Base-by-base conservation (phyloP, 2,329 filamentous ascomycete genomes). In the Tolypocladium cylindrosporum region DNA sequence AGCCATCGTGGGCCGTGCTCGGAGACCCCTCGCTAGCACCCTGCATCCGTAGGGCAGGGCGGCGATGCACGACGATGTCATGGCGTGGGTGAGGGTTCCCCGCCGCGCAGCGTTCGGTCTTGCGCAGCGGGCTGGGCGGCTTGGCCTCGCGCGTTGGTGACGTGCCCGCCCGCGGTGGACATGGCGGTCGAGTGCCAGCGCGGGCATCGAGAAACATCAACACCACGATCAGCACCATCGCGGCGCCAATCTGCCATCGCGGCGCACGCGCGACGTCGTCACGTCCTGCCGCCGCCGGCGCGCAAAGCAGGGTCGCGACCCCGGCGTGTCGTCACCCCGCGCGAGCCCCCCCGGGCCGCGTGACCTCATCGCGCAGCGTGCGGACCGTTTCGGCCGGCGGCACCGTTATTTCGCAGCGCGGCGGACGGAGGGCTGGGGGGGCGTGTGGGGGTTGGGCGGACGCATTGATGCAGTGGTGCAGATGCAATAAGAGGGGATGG, bases 321-420 rank as follows among this genome's bases (percentile, higher is more conserved):
- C 5, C 9, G 48, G 48, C 48, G 36, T 51, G 48, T 36, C 48
- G 48, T 51, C 48, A 51, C 21, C 48, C 48, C 31, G 48, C 31
- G 31, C 24, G 24, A 27, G 31, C 31, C 48, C 31, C 48, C 48
- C 48, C 27, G 31, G 31, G 3, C 54, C 58, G 60, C 19, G 61
- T 68, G 67, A 68, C 67, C 67, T 68, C 67, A 68, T 68, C 60
- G 63, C 63, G 66, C 67, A 57, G 24, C 13, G 6, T 4, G 16
- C 48, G 31, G 31, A 16, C 48, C 48, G 9, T 36, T 36, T 21
- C 16, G 48, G n/a, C 48, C 27, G 19, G 48, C 48, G 14, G 27
- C 48, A n/a, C 48, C 27, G 27, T 51, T 36, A 11, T 36, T 51
- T 36, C 31, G 48, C 31, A 36, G 16, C 31, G n/a, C 48, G 31